These are phyloP conservation scores for Podospora pseudocomata DNA, from an alignment of 495 filamentous ascomycete genomes.

Conservation along the genomic window DNA sequence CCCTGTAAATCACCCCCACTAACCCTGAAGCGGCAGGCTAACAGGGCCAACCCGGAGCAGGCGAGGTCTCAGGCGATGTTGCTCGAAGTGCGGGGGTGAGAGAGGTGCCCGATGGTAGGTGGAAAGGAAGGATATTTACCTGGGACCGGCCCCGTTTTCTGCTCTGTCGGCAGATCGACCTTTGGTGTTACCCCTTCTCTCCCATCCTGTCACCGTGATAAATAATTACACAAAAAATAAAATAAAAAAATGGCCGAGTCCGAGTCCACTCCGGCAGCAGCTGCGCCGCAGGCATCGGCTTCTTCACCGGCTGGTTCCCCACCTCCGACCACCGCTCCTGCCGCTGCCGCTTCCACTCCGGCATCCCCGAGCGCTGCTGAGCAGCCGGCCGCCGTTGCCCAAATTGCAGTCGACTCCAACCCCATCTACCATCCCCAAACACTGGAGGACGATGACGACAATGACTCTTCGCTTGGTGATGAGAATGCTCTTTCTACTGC, in stretches of 20 bases:
- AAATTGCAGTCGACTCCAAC: neutral
- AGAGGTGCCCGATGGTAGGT: neutral
- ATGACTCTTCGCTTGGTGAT: conserved; percentile 1
- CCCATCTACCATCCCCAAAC: neutral
- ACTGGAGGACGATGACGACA: neutral
- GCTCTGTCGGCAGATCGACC: too few species aligned
- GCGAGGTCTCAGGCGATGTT: neutral
- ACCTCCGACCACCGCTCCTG: neutral
- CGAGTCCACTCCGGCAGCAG: neutral
- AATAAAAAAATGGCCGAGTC: neutral
- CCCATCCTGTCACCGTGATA: too few species aligned
- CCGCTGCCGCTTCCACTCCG: neutral
- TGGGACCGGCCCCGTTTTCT: neutral
- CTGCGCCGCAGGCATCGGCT: neutral
- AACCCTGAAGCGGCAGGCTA: neutral
- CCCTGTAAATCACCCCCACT: neutral
- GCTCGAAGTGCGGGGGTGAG: neutral
- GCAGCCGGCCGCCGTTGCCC: too few species aligned
- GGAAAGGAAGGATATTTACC: neutral
- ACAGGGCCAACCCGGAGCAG: neutral
- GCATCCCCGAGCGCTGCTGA: neutral
- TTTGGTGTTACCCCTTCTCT: neutral
- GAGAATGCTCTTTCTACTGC: neutral
- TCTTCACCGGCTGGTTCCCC: neutral
- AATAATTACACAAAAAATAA: too few species aligned